These are phyloP conservation scores for Cordyceps tenuipes DNA, from an alignment of 2,329 filamentous ascomycete genomes.

Conservation along the genomic window DNA sequence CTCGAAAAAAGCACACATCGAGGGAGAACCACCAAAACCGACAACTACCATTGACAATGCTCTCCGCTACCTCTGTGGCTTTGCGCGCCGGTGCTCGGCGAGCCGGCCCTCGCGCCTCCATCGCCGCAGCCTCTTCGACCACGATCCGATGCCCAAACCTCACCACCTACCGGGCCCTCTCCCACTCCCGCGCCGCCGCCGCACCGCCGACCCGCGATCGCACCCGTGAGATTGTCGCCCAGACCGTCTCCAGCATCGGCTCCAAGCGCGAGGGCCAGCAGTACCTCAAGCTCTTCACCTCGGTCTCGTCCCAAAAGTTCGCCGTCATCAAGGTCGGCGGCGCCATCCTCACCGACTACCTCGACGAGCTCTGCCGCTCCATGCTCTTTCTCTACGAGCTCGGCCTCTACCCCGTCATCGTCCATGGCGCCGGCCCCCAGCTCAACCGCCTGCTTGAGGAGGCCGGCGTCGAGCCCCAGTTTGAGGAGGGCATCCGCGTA, in stretches of 20 bases:
- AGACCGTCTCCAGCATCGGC: constrained; percentile 84
- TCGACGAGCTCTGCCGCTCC: constrained; percentile 83
- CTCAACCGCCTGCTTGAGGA: constrained; percentile 85
- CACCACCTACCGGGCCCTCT: constrained; percentile 16
- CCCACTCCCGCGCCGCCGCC: constrained; percentile 9
- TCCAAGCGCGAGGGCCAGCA: constrained; percentile 95
- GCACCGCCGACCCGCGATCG: constrained; percentile 18
- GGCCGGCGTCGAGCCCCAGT: constrained; percentile 88
- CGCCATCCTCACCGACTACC: constrained; percentile 88
- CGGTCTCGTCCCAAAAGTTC: constrained; percentile 92
- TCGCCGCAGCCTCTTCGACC: constrained; percentile 17
- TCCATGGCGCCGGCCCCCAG: constrained; percentile 91
- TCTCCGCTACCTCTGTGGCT: constrained; percentile 34
- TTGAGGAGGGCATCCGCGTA: constrained; percentile 91
- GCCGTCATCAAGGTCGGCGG: constrained; percentile 98
- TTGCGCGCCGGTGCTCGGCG: constrained; percentile 37
- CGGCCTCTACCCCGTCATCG: constrained; percentile 87
- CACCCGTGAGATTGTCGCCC: constrained; percentile 30
- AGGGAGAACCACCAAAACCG: background rate
- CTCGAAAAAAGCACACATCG: constrained; percentile 17
- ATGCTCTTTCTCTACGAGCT: constrained; percentile 91
- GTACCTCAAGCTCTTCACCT: constrained; percentile 95
- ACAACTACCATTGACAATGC: constrained; percentile 26
- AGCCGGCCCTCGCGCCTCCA: constrained; percentile 25
- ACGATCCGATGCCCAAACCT: constrained; percentile 19